These are phyloP conservation scores for Acanthamoeba triangularis DNA, from an alignment of 208 protist species.

Conservation along the genomic window DNA sequence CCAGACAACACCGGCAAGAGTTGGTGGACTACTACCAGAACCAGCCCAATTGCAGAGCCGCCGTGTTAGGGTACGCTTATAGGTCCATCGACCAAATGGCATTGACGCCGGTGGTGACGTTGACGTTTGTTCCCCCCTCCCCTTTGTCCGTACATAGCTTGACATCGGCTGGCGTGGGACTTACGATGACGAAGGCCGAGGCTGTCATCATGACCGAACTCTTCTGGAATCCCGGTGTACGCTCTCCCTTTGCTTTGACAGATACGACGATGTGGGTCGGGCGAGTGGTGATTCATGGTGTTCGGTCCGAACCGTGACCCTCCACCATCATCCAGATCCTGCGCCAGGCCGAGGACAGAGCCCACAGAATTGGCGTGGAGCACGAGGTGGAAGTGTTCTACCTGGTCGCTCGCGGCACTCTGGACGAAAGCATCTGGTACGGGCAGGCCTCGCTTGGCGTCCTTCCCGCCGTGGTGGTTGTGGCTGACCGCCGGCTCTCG, in stretches of 20 bases:
- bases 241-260: background rate
- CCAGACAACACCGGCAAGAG: constrained; percentile 64
- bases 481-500: background rate
- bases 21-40: constrained; percentile 85
- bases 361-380: constrained; percentile 97
- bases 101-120: background rate
- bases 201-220: constrained; percentile 98
- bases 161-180: constrained; percentile 95
- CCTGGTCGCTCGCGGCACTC: constrained; percentile 89
- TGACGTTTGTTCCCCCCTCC: no score
- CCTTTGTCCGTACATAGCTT: constrained; percentile 63
- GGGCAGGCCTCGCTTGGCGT: background rate
- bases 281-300: background rate
- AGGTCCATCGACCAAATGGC: no score
- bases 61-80: constrained; percentile 76
- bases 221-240: constrained; percentile 97
- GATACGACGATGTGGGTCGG: background rate
- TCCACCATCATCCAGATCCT: constrained; percentile 86
- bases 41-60: constrained; percentile 67
- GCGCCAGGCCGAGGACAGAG: constrained; percentile 97
- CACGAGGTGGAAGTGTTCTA: constrained; percentile 95
- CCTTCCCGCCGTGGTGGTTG: background rate
- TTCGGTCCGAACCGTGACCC: background rate
- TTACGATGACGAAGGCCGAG: constrained; percentile 96
- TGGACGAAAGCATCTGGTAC: constrained; percentile 86